These are phyloP conservation scores for Exophiala sp. DNA, from an alignment of 2,329 filamentous ascomycete species.

Conservation along the genomic window DNA sequence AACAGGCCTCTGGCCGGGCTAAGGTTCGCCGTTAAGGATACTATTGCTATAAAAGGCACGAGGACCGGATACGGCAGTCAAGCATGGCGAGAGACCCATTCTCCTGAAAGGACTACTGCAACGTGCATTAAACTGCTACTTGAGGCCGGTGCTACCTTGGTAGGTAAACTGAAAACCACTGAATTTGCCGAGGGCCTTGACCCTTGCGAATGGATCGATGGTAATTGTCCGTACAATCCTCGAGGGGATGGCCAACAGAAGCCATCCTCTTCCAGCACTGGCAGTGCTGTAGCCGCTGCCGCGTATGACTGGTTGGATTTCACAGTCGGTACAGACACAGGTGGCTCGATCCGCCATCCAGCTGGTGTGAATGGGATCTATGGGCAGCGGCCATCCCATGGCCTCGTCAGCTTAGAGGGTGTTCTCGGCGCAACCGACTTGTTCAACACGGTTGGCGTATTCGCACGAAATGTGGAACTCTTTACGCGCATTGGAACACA, in stretches of 20 bases:
- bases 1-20: conserved; percentile 18
- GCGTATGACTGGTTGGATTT: conserved; percentile 35
- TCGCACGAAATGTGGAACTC: conserved; percentile 29
- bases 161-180: conserved; percentile 24
- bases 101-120: conserved; percentile 16
- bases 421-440: conserved; percentile 38
- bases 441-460: conserved; percentile 33
- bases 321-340: conserved; percentile 31
- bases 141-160: conserved; percentile 23
- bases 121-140: conserved; percentile 22
- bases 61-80: conserved; percentile 20
- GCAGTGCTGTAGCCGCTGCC: conserved; percentile 30
- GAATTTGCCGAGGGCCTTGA: conserved; percentile 26
- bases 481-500: conserved; percentile 23
- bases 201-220: conserved; percentile 32
- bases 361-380: conserved; percentile 42
- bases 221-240: conserved; percentile 37
- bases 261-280: conserved; percentile 29
- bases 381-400: conserved; percentile 44
- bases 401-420: conserved; percentile 43
- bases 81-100: conserved; percentile 20
- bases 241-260: conserved; percentile 36
- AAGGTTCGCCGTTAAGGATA: conserved; percentile 26
- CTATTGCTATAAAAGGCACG: conserved; percentile 20
- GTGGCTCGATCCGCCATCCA: conserved; percentile 45